A percentile compares a stretch with the other conserved stretches of the same genome.
Evolutionary conservation across 495 filamentous ascomycete species (phyloP).

Genomic region (Pseudevernia furfuracea): DNA sequence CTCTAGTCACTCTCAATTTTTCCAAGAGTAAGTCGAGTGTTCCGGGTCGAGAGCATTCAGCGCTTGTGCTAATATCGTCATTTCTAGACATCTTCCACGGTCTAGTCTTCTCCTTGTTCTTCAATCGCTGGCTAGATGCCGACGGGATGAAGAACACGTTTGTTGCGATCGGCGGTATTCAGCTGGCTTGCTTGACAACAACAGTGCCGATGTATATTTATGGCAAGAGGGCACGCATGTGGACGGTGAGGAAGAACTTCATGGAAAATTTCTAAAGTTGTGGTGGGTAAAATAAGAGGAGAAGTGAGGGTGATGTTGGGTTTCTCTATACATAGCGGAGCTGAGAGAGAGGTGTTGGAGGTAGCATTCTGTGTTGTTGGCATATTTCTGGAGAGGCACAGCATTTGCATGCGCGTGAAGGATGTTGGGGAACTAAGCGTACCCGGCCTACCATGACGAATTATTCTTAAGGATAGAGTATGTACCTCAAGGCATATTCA

Average conservation of each 20-base stretch:
- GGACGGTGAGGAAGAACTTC: conserved; percentile 80
- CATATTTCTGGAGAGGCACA: background rate
- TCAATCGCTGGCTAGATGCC: conserved; percentile 71
- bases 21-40: conserved; percentile 59
- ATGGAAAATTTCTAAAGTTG: conserved; percentile 72
- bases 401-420: background rate
- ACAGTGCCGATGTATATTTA: conserved; percentile 95
- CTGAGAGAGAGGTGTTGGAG: conserved; percentile 14
- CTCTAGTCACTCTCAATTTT: conserved; percentile 90
- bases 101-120: conserved; percentile 82
- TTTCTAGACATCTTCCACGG: conserved; percentile 71
- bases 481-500: background rate
- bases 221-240: conserved; percentile 92
- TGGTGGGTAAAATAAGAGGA: background rate
- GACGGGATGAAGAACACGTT: conserved; percentile 75
- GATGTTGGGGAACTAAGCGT: background rate
- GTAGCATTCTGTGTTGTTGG: background rate
- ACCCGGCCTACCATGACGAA: background rate
- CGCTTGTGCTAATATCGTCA: background rate
- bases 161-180: conserved; percentile 76
- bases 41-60: background rate
- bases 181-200: conserved; percentile 63
- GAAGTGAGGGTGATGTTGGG: background rate
- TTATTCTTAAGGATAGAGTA: background rate
- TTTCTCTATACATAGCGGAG: conserved; percentile 3